These are phyloP conservation scores for Murraya paniculata DNA, from an alignment of 345 rosid species.

Conservation along the genomic window DNA sequence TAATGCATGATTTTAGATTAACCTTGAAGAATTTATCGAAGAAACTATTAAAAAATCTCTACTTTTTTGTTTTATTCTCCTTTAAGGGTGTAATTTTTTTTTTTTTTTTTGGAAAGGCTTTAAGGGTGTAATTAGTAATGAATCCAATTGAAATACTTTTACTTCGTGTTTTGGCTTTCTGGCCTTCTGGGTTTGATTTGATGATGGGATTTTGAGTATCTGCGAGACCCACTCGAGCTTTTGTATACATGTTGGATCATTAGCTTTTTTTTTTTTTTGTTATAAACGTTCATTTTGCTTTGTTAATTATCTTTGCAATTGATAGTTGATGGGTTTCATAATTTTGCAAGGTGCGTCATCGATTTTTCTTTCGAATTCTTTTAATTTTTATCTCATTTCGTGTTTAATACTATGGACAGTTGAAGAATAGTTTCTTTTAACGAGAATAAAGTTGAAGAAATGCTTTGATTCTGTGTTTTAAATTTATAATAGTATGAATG, in stretches of 20 bases:
- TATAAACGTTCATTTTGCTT: not conserved
- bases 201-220: not conserved
- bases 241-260: not conserved
- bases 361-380: not conserved
- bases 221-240: not conserved
- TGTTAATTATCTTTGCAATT: not conserved
- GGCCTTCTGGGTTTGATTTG: not conserved
- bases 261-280: no score
- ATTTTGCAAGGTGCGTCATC: not conserved
- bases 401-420: not conserved
- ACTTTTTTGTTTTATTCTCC: not conserved
- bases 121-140: not conserved
- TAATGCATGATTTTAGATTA: not conserved
- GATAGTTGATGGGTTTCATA: not conserved
- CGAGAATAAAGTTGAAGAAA: not conserved
- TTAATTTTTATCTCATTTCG: not conserved
- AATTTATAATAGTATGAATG: not conserved
- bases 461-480: not conserved
- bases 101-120: no score
- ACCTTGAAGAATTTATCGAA: not conserved
- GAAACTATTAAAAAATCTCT: not conserved
- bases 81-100: no score
- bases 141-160: not conserved
- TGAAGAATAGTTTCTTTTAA: not conserved
- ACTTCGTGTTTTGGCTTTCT: not conserved